Base-by-base conservation (phyloP, 306 rosid species). In the Ormosia semicastrata region DNA sequence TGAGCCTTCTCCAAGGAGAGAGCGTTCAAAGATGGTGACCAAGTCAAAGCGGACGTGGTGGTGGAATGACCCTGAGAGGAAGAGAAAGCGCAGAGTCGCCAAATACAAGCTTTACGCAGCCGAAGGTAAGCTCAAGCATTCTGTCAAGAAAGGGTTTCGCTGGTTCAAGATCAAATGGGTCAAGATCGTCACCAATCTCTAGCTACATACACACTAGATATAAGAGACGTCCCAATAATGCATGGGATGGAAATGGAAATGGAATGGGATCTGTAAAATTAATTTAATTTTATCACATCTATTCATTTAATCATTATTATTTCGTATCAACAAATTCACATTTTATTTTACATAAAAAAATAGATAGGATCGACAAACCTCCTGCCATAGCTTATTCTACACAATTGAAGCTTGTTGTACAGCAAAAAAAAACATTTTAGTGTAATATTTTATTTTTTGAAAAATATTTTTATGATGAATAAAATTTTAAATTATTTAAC, bases 151-250 rank as follows among this genome's bases (percentile, higher is more conserved):
- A 79, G 93, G 94, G 0, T 18, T 78, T 17, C 88, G 89, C 7
- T 93, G 98, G 98, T n/a, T 93, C 15, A 85, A 90, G 77, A 75
- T 24, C 4, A 91, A 80, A 77, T 90, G 92, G 84, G 58, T 82
- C 75, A 75, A 50, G 40, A 69, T 90, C 3, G 54, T 58, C 4
- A 7, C 7, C 7, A 18, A 2, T 17, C 0, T 72, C 8, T 85
- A 85, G 41, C 8, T n/a, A 11, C 32, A 14, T 3, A 15, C 30
- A 3, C 8, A 18, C 1, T 17, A 15, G 43, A 32, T 18, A 62
- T 6, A 4, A 34, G 15, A 13, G 0, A 33, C 5, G 30, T 9
- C 2, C 12, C 0, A 43, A 8, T 9, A 52, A 58, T 58, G 18
- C 47, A 60, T 58, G 17, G 11, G 11, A 14, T 62, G 66, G 1